A percentile compares a stretch with the other conserved stretches of the same genome.
Evolutionary conservation across 345 rosid species (phyloP).

Genomic region (Pugionium dolabratum): DNA sequence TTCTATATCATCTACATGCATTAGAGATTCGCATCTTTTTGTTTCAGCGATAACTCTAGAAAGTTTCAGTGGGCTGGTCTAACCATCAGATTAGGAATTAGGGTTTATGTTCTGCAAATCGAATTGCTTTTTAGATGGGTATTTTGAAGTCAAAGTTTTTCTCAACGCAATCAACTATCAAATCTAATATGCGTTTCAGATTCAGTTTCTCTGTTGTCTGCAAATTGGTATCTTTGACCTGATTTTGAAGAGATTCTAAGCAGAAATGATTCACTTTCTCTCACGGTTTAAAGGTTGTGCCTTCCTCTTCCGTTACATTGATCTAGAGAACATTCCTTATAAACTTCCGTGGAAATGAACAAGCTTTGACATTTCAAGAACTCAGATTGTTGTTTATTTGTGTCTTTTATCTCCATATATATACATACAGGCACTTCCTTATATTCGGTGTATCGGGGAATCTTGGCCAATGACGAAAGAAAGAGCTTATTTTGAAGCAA

Average conservation of each 20-base stretch:
- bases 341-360: slow-evolving; percentile 9
- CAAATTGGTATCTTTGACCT: slow-evolving; percentile 18
- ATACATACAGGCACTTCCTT: slow-evolving; percentile 79
- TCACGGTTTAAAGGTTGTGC: not conserved
- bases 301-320: slow-evolving; percentile 3
- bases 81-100: not conserved
- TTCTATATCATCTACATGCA: not conserved
- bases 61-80: slow-evolving; percentile 1
- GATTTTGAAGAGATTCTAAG: not conserved
- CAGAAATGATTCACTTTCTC: not conserved
- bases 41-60: not conserved
- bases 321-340: not conserved
- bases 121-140: slow-evolving; percentile 4
- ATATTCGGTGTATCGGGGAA: slow-evolving; percentile 83
- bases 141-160: not conserved
- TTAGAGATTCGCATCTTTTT: not conserved
- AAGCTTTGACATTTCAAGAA: slow-evolving; percentile 19
- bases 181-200: not conserved
- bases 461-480: slow-evolving; percentile 98
- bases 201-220: not conserved
- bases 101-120: slow-evolving; percentile 30
- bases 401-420: not conserved
- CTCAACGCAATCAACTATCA: not conserved
- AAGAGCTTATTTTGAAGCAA: slow-evolving; percentile 81
- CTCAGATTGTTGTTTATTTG: not conserved